A percentile compares a stretch with the other conserved stretches of the same genome.
Evolutionary conservation across 2,329 filamentous ascomycete species (phyloP).

Genomic region (Boeremia exigua): DNA sequence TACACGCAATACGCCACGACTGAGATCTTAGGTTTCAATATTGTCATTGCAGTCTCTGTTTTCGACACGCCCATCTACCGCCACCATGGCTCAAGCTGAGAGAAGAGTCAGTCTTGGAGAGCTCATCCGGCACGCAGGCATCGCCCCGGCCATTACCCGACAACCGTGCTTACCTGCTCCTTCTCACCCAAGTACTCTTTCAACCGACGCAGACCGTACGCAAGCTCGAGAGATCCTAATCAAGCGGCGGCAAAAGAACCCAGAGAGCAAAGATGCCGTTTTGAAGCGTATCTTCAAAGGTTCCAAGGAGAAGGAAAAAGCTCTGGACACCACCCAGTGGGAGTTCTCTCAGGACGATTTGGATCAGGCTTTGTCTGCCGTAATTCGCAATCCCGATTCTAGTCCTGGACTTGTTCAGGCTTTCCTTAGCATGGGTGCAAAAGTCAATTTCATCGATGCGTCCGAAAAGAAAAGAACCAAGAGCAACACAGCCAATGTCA

Average conservation of each 20-base stretch:
- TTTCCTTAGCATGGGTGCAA: constrained; percentile 42
- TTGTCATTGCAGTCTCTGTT: constrained; percentile 4
- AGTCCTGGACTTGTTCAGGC: constrained; percentile 43
- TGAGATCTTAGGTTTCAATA: constrained; percentile 5
- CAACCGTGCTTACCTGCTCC: constrained; percentile 44
- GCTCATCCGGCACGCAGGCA: constrained; percentile 38
- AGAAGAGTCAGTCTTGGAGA: constrained; percentile 37
- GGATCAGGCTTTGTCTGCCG: constrained; percentile 42
- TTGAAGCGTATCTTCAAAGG: constrained; percentile 45
- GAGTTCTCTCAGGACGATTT: constrained; percentile 45
- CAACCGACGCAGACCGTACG: constrained; percentile 41
- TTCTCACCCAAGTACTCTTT: constrained; percentile 34
- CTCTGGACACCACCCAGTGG: constrained; percentile 29
- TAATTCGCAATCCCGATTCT: constrained; percentile 38
- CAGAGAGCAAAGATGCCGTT: constrained; percentile 39
- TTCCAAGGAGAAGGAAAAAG: constrained; percentile 45
- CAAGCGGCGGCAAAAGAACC: constrained; percentile 37
- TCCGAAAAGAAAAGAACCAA: constrained; percentile 31
- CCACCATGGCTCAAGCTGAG: constrained; percentile 31
- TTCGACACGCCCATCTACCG: constrained; percentile 11
- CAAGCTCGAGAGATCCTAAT: constrained; percentile 41
- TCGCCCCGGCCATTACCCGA: constrained; percentile 32
- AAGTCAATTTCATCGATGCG: constrained; percentile 40
- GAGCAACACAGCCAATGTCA: constrained; percentile 24
- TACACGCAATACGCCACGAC: constrained; percentile 14